Base-by-base conservation (phyloP, 805 yeast genomes). In the Candida taoyuanica region DNA sequence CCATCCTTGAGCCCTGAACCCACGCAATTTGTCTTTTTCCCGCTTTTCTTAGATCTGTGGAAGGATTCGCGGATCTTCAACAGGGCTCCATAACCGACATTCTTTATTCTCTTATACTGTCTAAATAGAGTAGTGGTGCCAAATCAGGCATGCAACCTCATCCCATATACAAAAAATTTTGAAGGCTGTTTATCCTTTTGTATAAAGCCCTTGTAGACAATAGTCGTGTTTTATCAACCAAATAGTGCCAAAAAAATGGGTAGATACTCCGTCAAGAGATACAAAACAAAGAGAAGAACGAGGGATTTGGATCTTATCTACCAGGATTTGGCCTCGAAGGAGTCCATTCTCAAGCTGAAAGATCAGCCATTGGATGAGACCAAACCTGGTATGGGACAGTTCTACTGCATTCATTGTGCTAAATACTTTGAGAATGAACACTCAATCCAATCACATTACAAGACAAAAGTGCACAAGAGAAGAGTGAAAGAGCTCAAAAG, bases 371-470 rank as follows among this genome's bases (percentile, higher is more conserved):
- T 85, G 40, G 96, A 91, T 61, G 98, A 91, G 64, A 76, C 79
- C 31, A 81, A 82, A 56, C 89, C 97, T 1, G 99, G 99, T 2
- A 65, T 93, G 48, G 99, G 96, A 13, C 98, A 93, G 63, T 82
- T 76, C 62, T 93, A 86, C 62, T 93, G 98, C 63, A 72, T 93
- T 37, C 95, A 88, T 47, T 93, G 99, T 70, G 94, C 95, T 34
- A 85, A 82, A 58, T 87, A 93, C 62, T 87, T 78, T 55, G 96
- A 89, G 58, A 79, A 81, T 40, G 87, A 83, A 31, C 59, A 63
- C 23, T 83, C 95, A 7, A 68, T 85, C 39, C 77, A 76, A 43
- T 70, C 80, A 12, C 99, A 93, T 64, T 64, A 73, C 46, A 76
- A 77, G 50, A 71, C 83, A 4, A 89, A 88, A 55, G 73, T 79